phyloP scores from a whole-genome alignment of 345 rosid species.

The Ceriops tagal region DNA sequence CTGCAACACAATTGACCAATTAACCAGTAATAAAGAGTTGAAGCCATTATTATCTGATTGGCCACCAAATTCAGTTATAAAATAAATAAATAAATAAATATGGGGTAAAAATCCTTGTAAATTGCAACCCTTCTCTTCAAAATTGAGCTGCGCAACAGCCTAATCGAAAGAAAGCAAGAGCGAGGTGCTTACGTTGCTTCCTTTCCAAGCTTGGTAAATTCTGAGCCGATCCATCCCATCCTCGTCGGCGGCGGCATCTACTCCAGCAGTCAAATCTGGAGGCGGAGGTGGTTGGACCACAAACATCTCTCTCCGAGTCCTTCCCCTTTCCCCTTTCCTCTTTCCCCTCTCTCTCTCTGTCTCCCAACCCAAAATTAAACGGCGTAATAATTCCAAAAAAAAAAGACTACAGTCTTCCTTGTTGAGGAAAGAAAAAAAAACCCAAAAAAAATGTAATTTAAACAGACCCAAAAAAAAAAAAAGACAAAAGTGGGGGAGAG shows the following conservation, averaged over 20 bases:
- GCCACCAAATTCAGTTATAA: neutral
- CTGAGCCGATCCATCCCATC: conserved; percentile 40
- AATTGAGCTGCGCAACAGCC: neutral
- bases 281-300: conserved; percentile 21
- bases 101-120: too few species aligned
- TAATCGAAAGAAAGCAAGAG: neutral
- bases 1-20: conserved; percentile 1
- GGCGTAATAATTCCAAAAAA: neutral
- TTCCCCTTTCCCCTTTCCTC: neutral
- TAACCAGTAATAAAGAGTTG: neutral
- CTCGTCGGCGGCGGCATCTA: conserved; percentile 8
- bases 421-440: neutral
- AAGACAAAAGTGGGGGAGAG: neutral
- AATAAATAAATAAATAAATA: neutral
- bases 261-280: conserved; percentile 19
- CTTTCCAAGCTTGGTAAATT: conserved; percentile 92
- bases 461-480: neutral
- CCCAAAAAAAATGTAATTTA: neutral
- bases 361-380: neutral
- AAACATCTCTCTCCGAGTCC: conserved; percentile 18
- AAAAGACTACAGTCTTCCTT: neutral
- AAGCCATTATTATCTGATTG: neutral
- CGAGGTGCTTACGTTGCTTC: conserved; percentile 67
- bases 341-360: neutral
- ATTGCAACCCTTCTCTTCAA: too few species aligned